These are phyloP conservation scores for Penicillium chermesinum DNA, from an alignment of 495 filamentous ascomycete species.

Conservation along the genomic window DNA sequence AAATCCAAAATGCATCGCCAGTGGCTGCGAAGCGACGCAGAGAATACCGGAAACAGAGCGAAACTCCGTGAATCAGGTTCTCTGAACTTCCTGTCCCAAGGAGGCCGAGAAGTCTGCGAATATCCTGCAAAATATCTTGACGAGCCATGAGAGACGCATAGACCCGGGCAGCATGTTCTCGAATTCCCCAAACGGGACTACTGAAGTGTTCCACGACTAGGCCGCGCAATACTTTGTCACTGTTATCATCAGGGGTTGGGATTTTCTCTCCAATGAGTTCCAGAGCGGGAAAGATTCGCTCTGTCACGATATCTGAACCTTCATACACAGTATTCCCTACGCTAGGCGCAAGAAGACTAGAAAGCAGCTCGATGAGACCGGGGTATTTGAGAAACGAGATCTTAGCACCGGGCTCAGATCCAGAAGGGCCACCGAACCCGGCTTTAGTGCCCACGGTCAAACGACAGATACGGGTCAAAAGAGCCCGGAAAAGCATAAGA, in stretches of 20 bases:
- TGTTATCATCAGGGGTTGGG: constrained; percentile 28
- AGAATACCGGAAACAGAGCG: constrained; percentile 48
- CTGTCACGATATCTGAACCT: constrained; percentile 46
- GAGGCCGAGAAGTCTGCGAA: constrained; percentile 42
- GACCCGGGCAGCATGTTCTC: constrained; percentile 84
- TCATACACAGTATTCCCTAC: constrained; percentile 28
- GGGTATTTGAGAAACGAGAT: constrained; percentile 61
- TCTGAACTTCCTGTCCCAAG: constrained; percentile 36
- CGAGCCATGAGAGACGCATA: constrained; percentile 59
- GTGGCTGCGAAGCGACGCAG: constrained; percentile 35
- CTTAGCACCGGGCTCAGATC: constrained; percentile 38
- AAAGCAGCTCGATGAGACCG: constrained; percentile 60
- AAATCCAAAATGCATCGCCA: constrained; percentile 29
- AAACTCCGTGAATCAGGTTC: constrained; percentile 60
- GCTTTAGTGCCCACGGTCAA: constrained; percentile 23
- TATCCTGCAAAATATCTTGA: constrained; percentile 44
- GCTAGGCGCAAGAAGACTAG: constrained; percentile 55
- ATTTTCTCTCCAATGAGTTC: constrained; percentile 65
- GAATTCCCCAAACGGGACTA: constrained; percentile 80
- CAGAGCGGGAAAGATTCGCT: constrained; percentile 82
- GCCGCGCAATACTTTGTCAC: constrained; percentile 29
- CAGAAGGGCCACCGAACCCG: constrained; percentile 40
- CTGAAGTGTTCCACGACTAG: constrained; percentile 46
- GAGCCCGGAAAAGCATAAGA: constrained; percentile 76
- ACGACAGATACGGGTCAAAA: constrained; percentile 64